A percentile compares a stretch with the other conserved stretches of the same genome.
Conservation (phyloP, 148 eudicot species). For the Heliosperma pusillum region DNA sequence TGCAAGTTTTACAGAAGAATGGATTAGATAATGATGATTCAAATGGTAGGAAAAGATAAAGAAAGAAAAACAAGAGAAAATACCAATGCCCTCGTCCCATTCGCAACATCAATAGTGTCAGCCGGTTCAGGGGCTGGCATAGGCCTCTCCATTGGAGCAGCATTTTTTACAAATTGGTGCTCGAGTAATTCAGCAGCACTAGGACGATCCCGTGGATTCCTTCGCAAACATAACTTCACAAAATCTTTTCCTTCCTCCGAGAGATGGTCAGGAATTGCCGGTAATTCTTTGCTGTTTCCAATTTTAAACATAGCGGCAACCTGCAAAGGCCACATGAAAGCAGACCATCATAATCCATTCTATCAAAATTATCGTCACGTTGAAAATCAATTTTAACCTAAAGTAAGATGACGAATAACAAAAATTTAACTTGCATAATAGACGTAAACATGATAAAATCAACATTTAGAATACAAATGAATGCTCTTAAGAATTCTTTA, state of each 20-base stretch:
- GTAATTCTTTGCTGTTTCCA: slow-evolving; percentile 90
- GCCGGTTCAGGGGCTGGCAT: slow-evolving; percentile 38
- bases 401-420: no score
- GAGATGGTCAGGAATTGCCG: slow-evolving; percentile 79
- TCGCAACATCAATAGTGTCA: slow-evolving; percentile 39
- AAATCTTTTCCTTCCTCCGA: slow-evolving; percentile 92
- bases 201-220: slow-evolving; percentile 68
- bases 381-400: not conserved
- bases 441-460: not conserved
- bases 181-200: slow-evolving; percentile 77
- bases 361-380: not conserved
- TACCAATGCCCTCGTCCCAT: slow-evolving; percentile 52
- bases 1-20: not conserved
- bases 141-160: slow-evolving; percentile 63
- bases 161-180: slow-evolving; percentile 75
- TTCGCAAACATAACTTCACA: slow-evolving; percentile 76
- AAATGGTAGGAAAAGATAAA: not conserved
- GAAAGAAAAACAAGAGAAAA: not conserved
- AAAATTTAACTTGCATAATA: no score
- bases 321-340: slow-evolving; percentile 34
- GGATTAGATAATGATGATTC: not conserved
- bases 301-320: slow-evolving; percentile 96
- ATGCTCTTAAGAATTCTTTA: no score
- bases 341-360: slow-evolving; percentile 14
- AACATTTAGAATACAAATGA: no score